Evolutionary conservation across 768 basidiomycete species (phyloP).

Genomic region (Postia placenta): DNA sequence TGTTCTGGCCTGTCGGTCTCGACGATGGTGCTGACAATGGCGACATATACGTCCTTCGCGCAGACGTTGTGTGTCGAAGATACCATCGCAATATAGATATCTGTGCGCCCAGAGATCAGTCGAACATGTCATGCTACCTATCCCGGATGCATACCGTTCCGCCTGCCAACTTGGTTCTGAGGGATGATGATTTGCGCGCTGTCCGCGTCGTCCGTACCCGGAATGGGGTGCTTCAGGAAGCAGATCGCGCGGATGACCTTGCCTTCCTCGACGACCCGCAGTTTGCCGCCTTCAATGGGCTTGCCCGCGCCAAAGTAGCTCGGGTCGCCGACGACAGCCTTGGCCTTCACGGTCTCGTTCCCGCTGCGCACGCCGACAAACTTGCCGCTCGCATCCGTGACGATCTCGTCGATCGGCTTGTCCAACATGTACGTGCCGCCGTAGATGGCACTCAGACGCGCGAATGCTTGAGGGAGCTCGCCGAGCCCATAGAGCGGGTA

Average conservation of each 20-base stretch:
- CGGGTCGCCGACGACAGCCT: constrained; percentile 96
- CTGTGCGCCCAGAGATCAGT: constrained; percentile 34
- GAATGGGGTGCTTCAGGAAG: constrained; percentile 96
- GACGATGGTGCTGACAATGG: constrained; percentile 97
- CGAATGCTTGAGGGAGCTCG: constrained; percentile 97
- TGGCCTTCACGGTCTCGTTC: constrained; percentile 91
- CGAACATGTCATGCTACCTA: too few species aligned
- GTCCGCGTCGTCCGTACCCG: constrained; percentile 93
- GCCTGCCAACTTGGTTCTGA: constrained; percentile 92
- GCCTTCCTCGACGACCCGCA: constrained; percentile 86
- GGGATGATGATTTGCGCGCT: constrained; percentile 97
- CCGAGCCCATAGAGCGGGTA: constrained; percentile 99
- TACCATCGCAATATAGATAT: constrained; percentile 98
- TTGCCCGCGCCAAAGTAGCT: constrained; percentile 88
- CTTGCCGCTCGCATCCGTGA: constrained; percentile 78
- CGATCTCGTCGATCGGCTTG: constrained; percentile 87
- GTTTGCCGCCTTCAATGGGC: constrained; percentile 60
- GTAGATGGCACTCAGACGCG: constrained; percentile 96
- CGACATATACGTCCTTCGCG: constrained; percentile 91
- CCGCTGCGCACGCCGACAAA: constrained; percentile 91
- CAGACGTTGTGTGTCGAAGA: constrained; percentile 97
- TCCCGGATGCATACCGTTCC: constrained; percentile 63
- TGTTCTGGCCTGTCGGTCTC: constrained; percentile 90
- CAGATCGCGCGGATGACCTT: constrained; percentile 97
- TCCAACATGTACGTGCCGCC: constrained; percentile 99